phyloP scores from a whole-genome alignment of 2,329 filamentous ascomycete genomes.

The Epichloe gansuensis region DNA sequence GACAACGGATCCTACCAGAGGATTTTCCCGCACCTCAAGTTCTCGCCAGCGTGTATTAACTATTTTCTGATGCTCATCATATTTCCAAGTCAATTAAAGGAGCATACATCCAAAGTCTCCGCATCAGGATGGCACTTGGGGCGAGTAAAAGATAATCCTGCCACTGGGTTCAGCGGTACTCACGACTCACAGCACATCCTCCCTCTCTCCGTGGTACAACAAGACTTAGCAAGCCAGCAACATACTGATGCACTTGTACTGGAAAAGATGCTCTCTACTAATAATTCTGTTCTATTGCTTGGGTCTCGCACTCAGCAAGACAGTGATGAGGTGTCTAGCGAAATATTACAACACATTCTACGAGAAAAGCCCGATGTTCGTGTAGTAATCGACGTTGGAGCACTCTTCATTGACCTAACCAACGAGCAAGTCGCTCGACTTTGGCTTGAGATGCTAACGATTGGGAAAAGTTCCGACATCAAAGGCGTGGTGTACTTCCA shows the following conservation, averaged over 20 bases:
- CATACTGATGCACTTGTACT: too few species aligned
- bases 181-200: constrained; percentile 50
- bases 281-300: too few species aligned
- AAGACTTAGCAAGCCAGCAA: constrained; percentile 33
- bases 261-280: too few species aligned
- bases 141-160: constrained; percentile 14
- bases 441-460: too few species aligned
- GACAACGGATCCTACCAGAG: constrained; percentile 22
- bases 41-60: constrained; percentile 40
- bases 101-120: constrained; percentile 27
- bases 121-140: constrained; percentile 43
- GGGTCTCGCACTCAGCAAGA: too few species aligned
- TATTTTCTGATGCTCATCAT: constrained; percentile 46
- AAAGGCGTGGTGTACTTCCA: constrained; percentile 41
- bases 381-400: constrained; percentile 52
- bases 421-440: too few species aligned
- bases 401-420: constrained; percentile 41
- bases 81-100: constrained; percentile 47
- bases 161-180: constrained; percentile 60
- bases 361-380: neutral
- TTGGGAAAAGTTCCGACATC: neutral
- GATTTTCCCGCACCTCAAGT: constrained; percentile 39
- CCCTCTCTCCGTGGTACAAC: constrained; percentile 47
- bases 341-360: too few species aligned
- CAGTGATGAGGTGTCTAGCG: too few species aligned